A percentile compares a stretch with the other conserved stretches of the same genome.
These are phyloP conservation scores for Starmerella bacillaris DNA, from an alignment of 805 yeast genomes.

Conservation along the genomic window DNA sequence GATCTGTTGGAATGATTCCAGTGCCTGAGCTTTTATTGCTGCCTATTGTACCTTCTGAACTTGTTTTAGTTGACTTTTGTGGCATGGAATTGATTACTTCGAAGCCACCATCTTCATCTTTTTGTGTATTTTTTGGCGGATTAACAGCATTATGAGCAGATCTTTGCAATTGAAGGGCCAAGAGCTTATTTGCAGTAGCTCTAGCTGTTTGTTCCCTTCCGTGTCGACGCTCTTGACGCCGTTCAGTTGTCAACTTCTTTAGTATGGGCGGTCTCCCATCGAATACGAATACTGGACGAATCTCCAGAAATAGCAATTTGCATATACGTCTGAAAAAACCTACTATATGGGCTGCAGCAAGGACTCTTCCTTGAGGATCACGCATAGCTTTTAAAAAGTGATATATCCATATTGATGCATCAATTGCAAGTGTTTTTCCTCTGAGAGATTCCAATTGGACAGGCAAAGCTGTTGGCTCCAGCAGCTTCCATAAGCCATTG, in stretches of 20 bases:
- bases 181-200: slow-evolving; percentile 58
- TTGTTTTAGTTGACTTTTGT: too few relatives aligned
- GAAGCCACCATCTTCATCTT: background rate
- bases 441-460: slow-evolving; percentile 72
- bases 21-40: too few relatives aligned
- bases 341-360: slow-evolving; percentile 71
- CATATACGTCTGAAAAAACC: slow-evolving; percentile 92
- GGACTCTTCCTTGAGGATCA: slow-evolving; percentile 60
- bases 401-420: slow-evolving; percentile 97
- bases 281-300: slow-evolving; percentile 57
- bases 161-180: slow-evolving; percentile 63
- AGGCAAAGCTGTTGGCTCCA: slow-evolving; percentile 80
- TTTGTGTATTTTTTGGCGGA: background rate
- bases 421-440: slow-evolving; percentile 71
- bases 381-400: slow-evolving; percentile 91
- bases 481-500: slow-evolving; percentile 77
- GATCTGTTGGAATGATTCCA: too few relatives aligned
- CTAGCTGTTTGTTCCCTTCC: slow-evolving; percentile 54
- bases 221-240: slow-evolving; percentile 54
- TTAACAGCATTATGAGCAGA: slow-evolving; percentile 25
- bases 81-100: background rate
- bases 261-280: slow-evolving; percentile 55
- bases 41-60: too few relatives aligned
- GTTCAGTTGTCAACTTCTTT: slow-evolving; percentile 58
- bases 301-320: slow-evolving; percentile 68